Evolutionary conservation across 108 stramenopile species (phyloP), one percentile per base, ranked within the genome.

Genomic region (Fistulifera solaris): DNA sequence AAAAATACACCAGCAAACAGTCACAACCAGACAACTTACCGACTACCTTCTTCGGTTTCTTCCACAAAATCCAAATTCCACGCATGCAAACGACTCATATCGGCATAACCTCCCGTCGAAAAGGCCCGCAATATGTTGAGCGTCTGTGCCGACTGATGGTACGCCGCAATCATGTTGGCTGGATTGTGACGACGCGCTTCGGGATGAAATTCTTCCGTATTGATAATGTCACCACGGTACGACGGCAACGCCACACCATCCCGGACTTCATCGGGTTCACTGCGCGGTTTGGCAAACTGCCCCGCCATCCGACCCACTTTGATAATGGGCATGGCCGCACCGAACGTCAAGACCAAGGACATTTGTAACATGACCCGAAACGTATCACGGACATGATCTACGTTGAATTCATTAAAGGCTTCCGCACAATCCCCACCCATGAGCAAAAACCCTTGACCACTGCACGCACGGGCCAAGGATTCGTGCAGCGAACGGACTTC

Each of bases 371-470:
- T 62, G 38, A 94, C 81, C 35, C 93, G 82, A 78, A 96, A 96
- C 51, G 94, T 90, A 63, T 95, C 95, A 27, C 95, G 82, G 27
- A 96, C 79, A 55, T 95, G 93, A 71, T 95, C 89, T 13, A 90
- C 94, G 61, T 87, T 85, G 77, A 91, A 94, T 61, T 94, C 87
- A 48, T 89, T 75, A 63, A 97, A 95, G 56, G 83, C 73, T 68
- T 97, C 96, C 21, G 98, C 97, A 69, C 97, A 99, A 71, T 99
- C 98, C 11, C 98, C 98, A 12, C 97, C 98, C 93, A 98, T 97
- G 48, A 99, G 77, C 44, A 99, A 71, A 62, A 99, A 97, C 35
- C 95, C 93, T 64, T 98, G 88, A 15, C 98, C 98, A 60, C 75
- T 73, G 38, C 88, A 82, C 27, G 93, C 96, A 45, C 93, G 80